A percentile compares a stretch with the other conserved stretches of the same genome.
phyloP scores from a whole-genome alignment of 345 rosid genomes.

The Lagerstroemia speciosa region DNA sequence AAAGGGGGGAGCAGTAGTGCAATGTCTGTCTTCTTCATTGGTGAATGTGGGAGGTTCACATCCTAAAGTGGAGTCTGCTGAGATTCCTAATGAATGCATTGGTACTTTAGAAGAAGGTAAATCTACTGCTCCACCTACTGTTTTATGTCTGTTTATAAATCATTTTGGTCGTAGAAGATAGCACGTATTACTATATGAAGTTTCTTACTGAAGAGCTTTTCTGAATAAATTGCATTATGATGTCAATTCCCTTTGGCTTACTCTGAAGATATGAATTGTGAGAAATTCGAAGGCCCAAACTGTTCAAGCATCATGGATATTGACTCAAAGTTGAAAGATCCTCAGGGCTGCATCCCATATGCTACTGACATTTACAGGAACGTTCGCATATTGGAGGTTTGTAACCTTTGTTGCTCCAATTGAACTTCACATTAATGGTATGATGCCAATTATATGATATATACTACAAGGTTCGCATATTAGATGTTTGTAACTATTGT shows the following conservation, averaged over 20 bases:
- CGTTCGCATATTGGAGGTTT: conserved; percentile 66
- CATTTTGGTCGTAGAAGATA: background rate
- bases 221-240: background rate
- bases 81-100: conserved; percentile 9
- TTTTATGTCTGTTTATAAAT: background rate
- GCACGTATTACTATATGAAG: background rate
- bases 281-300: conserved; percentile 20
- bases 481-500: too few relatives aligned
- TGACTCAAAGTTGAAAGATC: conserved; percentile 62
- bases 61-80: conserved; percentile 12
- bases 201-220: background rate
- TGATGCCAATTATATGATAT: background rate
- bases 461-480: too few relatives aligned
- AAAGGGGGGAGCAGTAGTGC: conserved; percentile 17
- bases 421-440: background rate
- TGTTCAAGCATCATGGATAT: conserved; percentile 46
- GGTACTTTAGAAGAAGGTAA: conserved; percentile 31
- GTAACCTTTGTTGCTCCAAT: conserved; percentile 14
- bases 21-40: conserved; percentile 12
- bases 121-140: conserved; percentile 4
- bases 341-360: conserved; percentile 63
- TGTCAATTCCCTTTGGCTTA: conserved; percentile 20
- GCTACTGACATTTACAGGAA: conserved; percentile 61
- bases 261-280: conserved; percentile 32
- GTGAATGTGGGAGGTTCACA: conserved; percentile 16